These are phyloP conservation scores for Lantana camara DNA, from an alignment of 257 asterid species.

Conservation along the genomic window DNA sequence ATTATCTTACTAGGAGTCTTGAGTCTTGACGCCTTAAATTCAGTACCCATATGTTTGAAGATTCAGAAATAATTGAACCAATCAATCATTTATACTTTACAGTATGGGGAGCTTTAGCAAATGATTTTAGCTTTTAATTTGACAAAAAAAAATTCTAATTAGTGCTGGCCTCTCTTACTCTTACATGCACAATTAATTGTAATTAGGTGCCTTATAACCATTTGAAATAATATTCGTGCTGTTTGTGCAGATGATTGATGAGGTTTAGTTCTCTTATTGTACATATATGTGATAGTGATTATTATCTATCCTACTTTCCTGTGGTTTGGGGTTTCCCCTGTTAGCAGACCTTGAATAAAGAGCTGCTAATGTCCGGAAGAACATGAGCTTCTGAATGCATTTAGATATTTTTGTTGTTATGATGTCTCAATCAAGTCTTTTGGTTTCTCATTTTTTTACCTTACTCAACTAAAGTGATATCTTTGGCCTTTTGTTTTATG, in stretches of 20 bases:
- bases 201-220: not conserved
- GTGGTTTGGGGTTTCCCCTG: not conserved
- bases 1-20: no score
- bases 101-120: no score
- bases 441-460: conserved; percentile 18
- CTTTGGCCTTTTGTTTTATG: conserved; percentile 7
- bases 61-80: no score
- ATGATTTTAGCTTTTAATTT: not conserved
- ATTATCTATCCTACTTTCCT: not conserved
- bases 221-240: not conserved
- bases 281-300: not conserved
- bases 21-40: no score
- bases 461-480: not conserved
- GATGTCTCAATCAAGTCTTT: conserved; percentile 12
- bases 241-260: not conserved
- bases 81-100: no score
- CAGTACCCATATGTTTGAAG: no score
- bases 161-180: not conserved
- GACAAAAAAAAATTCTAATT: conserved; percentile 8
- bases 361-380: not conserved
- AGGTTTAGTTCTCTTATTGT: conserved; percentile 6
- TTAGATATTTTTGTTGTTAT: conserved; percentile 6
- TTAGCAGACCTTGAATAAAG: no score
- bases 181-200: conserved; percentile 3
- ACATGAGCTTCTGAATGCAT: conserved; percentile 15